Conservation (phyloP, 371 early-diverging fungal genomes). For the Paraphysoderma sedebokerense region DNA sequence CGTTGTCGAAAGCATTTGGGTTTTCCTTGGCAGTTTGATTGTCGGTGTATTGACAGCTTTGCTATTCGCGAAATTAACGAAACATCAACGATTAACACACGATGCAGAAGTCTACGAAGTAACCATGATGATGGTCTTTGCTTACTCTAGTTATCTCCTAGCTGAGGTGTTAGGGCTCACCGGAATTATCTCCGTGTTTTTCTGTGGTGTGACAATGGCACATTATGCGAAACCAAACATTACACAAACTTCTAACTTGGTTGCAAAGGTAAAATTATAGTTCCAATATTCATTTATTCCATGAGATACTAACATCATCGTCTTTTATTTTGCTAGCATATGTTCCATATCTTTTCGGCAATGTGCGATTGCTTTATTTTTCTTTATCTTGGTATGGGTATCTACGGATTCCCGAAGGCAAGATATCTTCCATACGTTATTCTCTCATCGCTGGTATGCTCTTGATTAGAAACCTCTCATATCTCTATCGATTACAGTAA, state of each 20-base stretch:
- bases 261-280: too few species aligned
- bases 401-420: constrained; percentile 41
- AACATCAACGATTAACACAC: constrained; percentile 40
- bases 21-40: constrained; percentile 61
- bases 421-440: constrained; percentile 14
- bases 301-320: too few species aligned
- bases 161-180: constrained; percentile 29
- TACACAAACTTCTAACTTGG: constrained; percentile 46
- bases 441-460: constrained; percentile 16
- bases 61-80: constrained; percentile 56
- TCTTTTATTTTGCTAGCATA: too few species aligned
- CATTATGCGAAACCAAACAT: constrained; percentile 86
- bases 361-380: constrained; percentile 89
- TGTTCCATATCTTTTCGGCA: constrained; percentile 77
- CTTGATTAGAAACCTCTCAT: too few species aligned
- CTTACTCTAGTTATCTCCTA: constrained; percentile 78
- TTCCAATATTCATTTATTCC: too few species aligned
- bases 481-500: too few species aligned
- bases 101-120: constrained; percentile 70
- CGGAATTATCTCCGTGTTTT: constrained; percentile 85
- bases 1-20: constrained; percentile 41
- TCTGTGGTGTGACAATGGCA: constrained; percentile 77
- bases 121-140: constrained; percentile 34
- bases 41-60: constrained; percentile 67
- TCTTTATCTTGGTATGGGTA: constrained; percentile 80